Conservation (phyloP, 148 eudicot species). For the Chenopodium suecicum region DNA sequence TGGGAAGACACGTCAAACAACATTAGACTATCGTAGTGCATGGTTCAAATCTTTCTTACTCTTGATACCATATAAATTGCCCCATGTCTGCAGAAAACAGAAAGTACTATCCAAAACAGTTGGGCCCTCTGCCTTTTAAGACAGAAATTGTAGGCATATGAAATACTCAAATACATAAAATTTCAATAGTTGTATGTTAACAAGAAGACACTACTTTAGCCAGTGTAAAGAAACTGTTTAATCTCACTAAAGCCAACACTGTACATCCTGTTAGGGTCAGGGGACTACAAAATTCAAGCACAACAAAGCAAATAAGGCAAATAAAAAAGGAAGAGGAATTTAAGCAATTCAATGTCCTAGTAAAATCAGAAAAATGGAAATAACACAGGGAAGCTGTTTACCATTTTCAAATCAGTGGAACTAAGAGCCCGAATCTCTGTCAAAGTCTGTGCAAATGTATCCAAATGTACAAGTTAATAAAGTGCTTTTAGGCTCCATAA, state of each 20-base stretch:
- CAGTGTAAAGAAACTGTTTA: background rate
- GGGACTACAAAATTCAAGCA: background rate
- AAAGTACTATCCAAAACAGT: background rate
- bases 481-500: background rate
- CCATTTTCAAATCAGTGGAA: slow-evolving; percentile 70
- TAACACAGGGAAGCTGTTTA: slow-evolving; percentile 25
- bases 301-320: background rate
- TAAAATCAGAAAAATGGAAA: background rate
- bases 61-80: background rate
- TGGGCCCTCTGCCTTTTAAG: background rate
- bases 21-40: background rate
- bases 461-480: slow-evolving; percentile 24
- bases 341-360: background rate
- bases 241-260: background rate
- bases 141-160: background rate
- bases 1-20: background rate
- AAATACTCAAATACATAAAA: background rate
- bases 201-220: background rate
- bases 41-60: background rate
- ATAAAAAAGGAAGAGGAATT: background rate
- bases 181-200: background rate
- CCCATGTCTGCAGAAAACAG: background rate
- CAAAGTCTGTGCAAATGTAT: slow-evolving; percentile 50
- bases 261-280: background rate
- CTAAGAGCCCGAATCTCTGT: slow-evolving; percentile 58